These are phyloP conservation scores for Imleria badia DNA, from an alignment of 768 basidiomycete species.

Conservation along the genomic window DNA sequence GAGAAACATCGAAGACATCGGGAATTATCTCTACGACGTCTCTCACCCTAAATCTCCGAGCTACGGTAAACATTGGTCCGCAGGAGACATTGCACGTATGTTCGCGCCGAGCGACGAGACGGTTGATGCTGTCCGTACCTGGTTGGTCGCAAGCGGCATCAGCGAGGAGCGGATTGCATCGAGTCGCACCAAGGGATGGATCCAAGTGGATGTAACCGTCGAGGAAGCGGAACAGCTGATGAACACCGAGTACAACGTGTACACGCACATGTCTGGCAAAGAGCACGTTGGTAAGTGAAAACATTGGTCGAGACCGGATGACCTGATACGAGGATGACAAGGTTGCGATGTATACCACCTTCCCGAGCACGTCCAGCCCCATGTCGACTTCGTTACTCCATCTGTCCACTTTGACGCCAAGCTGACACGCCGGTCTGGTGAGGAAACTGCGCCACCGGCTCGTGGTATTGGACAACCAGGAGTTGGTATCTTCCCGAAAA, in stretches of 20 bases:
- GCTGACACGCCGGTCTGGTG: slow-evolving; percentile 17
- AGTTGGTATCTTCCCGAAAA: slow-evolving; percentile 14
- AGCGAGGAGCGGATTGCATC: slow-evolving; percentile 16
- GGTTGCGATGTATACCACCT: slow-evolving; percentile 36
- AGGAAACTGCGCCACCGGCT: neutral
- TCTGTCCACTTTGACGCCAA: slow-evolving; percentile 35
- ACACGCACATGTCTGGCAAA: slow-evolving; percentile 26
- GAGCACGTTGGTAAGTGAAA: slow-evolving; percentile 24
- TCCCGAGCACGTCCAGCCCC: slow-evolving; percentile 29
- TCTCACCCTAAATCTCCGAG: slow-evolving; percentile 34
- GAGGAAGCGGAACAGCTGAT: slow-evolving; percentile 34
- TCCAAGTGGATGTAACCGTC: slow-evolving; percentile 28
- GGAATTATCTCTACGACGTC: slow-evolving; percentile 26
- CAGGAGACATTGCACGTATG: slow-evolving; percentile 24
- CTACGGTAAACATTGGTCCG: slow-evolving; percentile 34
- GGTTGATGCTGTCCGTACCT: slow-evolving; percentile 17
- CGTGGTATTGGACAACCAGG: slow-evolving; percentile 20
- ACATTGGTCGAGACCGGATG: neutral
- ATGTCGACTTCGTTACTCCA: slow-evolving; percentile 37
- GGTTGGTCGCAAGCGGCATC: slow-evolving; percentile 31
- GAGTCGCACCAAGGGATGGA: slow-evolving; percentile 22
- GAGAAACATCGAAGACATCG: slow-evolving; percentile 28
- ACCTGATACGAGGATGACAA: slow-evolving; percentile 5
- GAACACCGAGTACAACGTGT: slow-evolving; percentile 34
- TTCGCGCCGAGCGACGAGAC: slow-evolving; percentile 25